Conservation (phyloP, 495 filamentous ascomycete genomes). For the Neurospora discreta region DNA sequence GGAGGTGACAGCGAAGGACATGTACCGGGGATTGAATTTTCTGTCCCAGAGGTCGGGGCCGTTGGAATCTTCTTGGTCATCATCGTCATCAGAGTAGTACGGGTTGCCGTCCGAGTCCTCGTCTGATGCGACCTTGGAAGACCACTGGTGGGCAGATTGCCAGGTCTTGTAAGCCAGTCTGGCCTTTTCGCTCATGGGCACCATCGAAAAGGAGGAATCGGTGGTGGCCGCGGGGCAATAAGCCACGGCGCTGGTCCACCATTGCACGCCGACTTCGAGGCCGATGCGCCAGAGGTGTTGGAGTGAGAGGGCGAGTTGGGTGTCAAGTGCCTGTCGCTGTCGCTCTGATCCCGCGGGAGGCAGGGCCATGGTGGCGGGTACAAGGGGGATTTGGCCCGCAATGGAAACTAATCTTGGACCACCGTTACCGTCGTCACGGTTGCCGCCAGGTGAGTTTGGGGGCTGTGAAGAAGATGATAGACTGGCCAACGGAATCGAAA, state of each 20-base stretch:
- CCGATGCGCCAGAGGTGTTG: constrained; percentile 91
- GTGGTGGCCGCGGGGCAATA: constrained; percentile 39
- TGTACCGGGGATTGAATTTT: constrained; percentile 39
- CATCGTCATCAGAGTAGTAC: constrained; percentile 5
- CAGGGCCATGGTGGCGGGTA: constrained; percentile 70
- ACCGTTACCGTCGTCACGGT: too few species aligned
- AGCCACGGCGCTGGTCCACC: constrained; percentile 62
- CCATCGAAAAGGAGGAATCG: neutral
- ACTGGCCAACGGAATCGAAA: constrained; percentile 42
- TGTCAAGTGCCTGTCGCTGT: constrained; percentile 8
- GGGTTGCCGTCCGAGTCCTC: neutral
- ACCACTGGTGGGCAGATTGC: constrained; percentile 23
- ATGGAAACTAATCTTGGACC: constrained; percentile 31
- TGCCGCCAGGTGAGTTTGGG: neutral
- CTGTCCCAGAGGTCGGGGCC: constrained; percentile 66
- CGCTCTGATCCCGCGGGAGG: constrained; percentile 7
- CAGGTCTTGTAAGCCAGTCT: constrained; percentile 21
- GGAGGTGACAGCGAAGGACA: constrained; percentile 12
- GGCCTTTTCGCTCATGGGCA: constrained; percentile 4
- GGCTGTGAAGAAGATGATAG: neutral
- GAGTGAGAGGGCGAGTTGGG: constrained; percentile 46
- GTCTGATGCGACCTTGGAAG: neutral
- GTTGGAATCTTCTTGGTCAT: constrained; percentile 10
- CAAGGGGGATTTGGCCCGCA: constrained; percentile 85
- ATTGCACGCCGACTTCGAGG: constrained; percentile 53